A percentile compares a stretch with the other conserved stretches of the same genome.
Evolutionary conservation across 2,329 filamentous ascomycete genomes (phyloP).

Genomic region (Nothophaeocryptopus gaeumannii): DNA sequence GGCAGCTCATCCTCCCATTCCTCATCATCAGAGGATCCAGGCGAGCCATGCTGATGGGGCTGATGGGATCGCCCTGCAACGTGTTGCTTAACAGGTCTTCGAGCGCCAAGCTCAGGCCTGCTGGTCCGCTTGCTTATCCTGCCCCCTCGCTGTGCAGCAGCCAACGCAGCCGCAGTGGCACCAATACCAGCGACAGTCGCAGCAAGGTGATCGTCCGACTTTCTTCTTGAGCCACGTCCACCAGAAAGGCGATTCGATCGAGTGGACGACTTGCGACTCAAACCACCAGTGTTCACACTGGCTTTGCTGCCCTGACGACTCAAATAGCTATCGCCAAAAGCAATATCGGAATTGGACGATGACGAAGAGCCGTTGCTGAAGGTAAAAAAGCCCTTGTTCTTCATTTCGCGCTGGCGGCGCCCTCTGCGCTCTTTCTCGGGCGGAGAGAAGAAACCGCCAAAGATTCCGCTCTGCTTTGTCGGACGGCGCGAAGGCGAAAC

Average conservation of each 20-base stretch:
- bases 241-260: constrained; percentile 5
- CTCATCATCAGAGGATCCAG: constrained; percentile 47
- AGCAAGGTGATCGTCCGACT: constrained; percentile 47
- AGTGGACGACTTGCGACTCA: constrained; percentile 25
- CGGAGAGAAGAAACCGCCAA: constrained; percentile 33
- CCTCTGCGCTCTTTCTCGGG: constrained; percentile 22
- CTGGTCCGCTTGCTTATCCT: constrained; percentile 26
- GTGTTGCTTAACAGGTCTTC: constrained; percentile 16
- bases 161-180: constrained; percentile 49
- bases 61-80: constrained; percentile 1
- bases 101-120: constrained; percentile 28
- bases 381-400: constrained; percentile 49
- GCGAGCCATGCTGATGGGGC: constrained; percentile 22
- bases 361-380: constrained; percentile 48
- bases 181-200: constrained; percentile 47
- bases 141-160: constrained; percentile 40
- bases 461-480: constrained; percentile 24
- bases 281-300: not conserved
- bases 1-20: constrained; percentile 56
- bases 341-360: constrained; percentile 47
- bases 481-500: constrained; percentile 14
- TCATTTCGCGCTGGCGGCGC: constrained; percentile 29
- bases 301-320: constrained; percentile 20
- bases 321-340: constrained; percentile 41
- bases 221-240: constrained; percentile 33